Conservation (phyloP, 495 filamentous ascomycete genomes). For the Thozetella sp. region DNA sequence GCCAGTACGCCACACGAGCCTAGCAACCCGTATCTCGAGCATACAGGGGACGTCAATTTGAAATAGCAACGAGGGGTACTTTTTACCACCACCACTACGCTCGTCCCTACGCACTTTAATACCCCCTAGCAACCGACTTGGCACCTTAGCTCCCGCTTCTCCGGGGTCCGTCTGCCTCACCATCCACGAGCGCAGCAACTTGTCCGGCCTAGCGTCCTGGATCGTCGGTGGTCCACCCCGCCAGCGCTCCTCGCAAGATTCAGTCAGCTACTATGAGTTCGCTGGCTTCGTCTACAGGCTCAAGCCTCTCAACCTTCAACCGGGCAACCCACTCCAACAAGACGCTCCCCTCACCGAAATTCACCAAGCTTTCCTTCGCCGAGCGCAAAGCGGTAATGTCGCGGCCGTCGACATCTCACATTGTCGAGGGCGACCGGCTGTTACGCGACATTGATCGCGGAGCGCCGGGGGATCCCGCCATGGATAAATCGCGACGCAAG, state of each 20-base stretch:
- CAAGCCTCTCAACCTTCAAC: background rate
- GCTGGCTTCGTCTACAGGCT: slow-evolving; percentile 20
- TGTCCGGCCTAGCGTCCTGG: background rate
- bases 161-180: background rate
- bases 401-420: slow-evolving; percentile 33
- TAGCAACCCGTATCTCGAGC: background rate
- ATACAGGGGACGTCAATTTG: background rate
- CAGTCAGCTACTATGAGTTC: slow-evolving; percentile 16
- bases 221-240: background rate
- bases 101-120: background rate
- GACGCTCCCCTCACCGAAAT: background rate
- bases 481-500: slow-evolving; percentile 26
- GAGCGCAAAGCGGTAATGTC: slow-evolving; percentile 40
- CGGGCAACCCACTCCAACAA: background rate
- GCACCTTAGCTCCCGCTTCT: background rate
- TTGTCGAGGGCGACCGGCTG: slow-evolving; percentile 37
- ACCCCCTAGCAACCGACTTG: background rate
- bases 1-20: background rate
- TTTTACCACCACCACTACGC: background rate
- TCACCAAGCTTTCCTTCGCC: slow-evolving; percentile 28
- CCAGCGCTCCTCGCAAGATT: slow-evolving; percentile 1
- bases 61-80: background rate
- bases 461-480: slow-evolving; percentile 33
- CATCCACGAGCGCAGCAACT: background rate
- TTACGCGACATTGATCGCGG: slow-evolving; percentile 36